phyloP scores from a whole-genome alignment of 1,284 basidiomycete species.

The Cryptococcus sp. region DNA sequence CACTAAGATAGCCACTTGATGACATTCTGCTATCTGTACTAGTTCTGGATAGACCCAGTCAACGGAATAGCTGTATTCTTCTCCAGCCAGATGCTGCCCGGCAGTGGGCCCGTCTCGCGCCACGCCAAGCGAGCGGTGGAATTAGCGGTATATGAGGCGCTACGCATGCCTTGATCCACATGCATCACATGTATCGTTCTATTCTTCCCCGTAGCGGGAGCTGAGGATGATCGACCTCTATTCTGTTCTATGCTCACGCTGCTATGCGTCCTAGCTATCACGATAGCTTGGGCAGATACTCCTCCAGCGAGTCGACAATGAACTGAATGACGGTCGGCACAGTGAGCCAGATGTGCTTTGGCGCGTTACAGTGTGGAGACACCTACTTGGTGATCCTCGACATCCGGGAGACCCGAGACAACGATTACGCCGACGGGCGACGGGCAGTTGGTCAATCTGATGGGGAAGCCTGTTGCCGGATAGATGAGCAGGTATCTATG shows the following conservation, averaged over 20 bases:
- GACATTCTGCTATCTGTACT: background rate
- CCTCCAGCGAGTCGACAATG: background rate
- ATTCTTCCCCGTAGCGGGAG: no score
- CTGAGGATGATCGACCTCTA: no score
- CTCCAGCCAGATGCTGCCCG: background rate
- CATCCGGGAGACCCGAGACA: background rate
- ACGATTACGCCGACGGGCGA: background rate
- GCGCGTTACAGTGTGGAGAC: background rate
- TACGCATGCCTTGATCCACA: background rate
- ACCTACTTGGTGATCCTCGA: background rate
- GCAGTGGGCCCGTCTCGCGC: background rate
- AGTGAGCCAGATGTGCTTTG: background rate
- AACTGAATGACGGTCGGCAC: background rate
- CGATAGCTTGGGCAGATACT: background rate
- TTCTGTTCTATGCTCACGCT: no score
- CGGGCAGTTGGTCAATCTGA: background rate
- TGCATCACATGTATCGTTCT: background rate
- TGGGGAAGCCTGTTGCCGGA: background rate
- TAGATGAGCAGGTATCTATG: no score
- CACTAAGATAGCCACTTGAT: background rate
- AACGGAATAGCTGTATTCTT: background rate
- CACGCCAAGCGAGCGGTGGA: background rate
- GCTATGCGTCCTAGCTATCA: no score
- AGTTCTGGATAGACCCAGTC: conserved; percentile 1
- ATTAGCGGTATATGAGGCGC: background rate